phyloP scores from a whole-genome alignment of 2,329 filamentous ascomycete genomes.

The Pseudogymnoascus sp. region DNA sequence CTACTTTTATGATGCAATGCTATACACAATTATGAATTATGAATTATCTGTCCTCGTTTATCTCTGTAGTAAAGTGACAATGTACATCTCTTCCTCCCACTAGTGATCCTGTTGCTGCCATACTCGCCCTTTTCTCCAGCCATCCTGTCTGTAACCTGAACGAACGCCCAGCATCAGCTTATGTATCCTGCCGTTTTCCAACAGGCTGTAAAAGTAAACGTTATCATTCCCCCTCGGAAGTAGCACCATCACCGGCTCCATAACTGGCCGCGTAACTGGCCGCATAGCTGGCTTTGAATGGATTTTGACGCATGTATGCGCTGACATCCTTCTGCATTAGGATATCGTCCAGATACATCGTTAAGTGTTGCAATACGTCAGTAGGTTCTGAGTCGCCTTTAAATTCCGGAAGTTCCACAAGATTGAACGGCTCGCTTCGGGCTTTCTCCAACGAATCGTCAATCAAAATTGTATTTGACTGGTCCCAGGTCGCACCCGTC shows the following conservation, averaged over 20 bases:
- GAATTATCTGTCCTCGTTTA: neutral
- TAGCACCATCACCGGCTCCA: neutral
- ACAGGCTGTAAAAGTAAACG: neutral
- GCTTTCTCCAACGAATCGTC: conserved; percentile 83
- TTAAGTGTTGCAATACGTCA: conserved; percentile 50
- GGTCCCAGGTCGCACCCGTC: conserved; percentile 55
- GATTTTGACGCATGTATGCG: conserved; percentile 47
- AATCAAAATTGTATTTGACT: conserved; percentile 81
- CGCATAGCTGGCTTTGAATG: conserved; percentile 36
- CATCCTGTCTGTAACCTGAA: neutral
- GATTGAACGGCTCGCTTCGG: conserved; percentile 73
- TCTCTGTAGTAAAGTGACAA: neutral
- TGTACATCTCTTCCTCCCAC: neutral
- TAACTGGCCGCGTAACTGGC: neutral
- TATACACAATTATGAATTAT: conserved; percentile 12
- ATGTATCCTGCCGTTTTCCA: neutral
- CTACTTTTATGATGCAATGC: conserved; percentile 14
- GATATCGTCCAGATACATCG: conserved; percentile 55
- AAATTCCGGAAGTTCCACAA: conserved; percentile 68
- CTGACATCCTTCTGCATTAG: conserved; percentile 55
- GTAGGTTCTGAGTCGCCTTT: conserved; percentile 38
- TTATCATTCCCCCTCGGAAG: neutral
- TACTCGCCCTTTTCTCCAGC: neutral
- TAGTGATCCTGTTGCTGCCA: neutral
- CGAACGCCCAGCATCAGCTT: neutral